phyloP scores from a whole-genome alignment of 1,284 basidiomycete species.

The Leucoagaricus sp. region DNA sequence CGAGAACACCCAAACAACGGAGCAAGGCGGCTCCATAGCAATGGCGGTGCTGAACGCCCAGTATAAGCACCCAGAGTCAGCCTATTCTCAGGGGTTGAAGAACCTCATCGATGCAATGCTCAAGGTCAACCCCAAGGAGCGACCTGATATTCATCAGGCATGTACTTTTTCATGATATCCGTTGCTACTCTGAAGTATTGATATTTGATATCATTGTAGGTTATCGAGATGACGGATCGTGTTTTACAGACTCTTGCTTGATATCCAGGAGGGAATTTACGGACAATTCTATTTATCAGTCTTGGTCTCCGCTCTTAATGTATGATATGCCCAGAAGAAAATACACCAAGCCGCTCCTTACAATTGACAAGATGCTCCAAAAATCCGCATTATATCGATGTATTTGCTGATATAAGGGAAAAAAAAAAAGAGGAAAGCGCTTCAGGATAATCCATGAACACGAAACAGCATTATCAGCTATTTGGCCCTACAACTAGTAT shows the following conservation, averaged over 20 bases:
- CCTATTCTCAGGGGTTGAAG: constrained; percentile 80
- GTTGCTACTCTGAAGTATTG: neutral
- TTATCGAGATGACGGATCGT: constrained; percentile 68
- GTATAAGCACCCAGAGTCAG: constrained; percentile 83
- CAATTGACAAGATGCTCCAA: too few species aligned
- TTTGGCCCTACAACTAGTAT: too few species aligned
- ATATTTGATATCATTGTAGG: constrained; percentile 42
- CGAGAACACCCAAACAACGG: constrained; percentile 84
- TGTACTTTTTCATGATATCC: constrained; percentile 18
- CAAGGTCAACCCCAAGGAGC: constrained; percentile 74
- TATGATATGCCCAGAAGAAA: neutral
- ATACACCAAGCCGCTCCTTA: neutral
- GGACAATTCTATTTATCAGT: neutral
- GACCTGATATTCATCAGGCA: constrained; percentile 86
- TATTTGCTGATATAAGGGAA: too few species aligned
- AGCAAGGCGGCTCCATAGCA: constrained; percentile 88
- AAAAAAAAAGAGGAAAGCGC: too few species aligned
- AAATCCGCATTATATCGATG: too few species aligned
- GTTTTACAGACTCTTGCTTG: constrained; percentile 45
- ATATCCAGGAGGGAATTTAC: neutral
- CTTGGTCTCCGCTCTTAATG: neutral
- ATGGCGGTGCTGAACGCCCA: constrained; percentile 93
- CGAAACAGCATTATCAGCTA: too few species aligned
- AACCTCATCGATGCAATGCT: constrained; percentile 85
- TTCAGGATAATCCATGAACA: too few species aligned